Evolutionary conservation across 2,329 filamentous ascomycete genomes (phyloP), one percentile per base, ranked within the genome.

Genomic region (Aspergillus fijiensis): DNA sequence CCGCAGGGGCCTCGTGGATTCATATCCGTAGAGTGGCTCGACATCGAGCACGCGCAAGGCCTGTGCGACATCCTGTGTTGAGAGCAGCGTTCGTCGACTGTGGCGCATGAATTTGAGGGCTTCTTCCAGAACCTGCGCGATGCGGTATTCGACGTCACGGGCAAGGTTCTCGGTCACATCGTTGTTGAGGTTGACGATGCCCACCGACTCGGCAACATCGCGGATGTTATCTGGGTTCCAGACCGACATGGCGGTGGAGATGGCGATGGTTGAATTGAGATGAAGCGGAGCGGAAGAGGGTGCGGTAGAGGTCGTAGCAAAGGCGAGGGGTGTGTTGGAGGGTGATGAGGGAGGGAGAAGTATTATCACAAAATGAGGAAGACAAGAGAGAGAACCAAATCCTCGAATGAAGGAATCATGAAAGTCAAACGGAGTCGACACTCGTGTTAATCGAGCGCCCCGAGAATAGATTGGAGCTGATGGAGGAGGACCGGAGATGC

Each of bases 171-270:
- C 91, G 50, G 93, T 87, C 23, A 95, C 90, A 63, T 98, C 94
- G 61, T 96, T 91, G 73, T 86, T 87, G 49, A 98, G 84, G 57
- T 86, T 84, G 67, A 85, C 81, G 69, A 99, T 93, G 60, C 95
- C 95, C 51, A 98, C 91, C 1, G 95, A 96, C 77, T 99, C 95
- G 67, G 95, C 94, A 62, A 98, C 93, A 75, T 99, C 95, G 69
- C 88, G 89, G 69, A 99, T 91, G 69, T 96, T 98, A 70, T 99
- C 95, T 19, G 91, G 88, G 73, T 97, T 98, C 95, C 95, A 98
- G 68, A 97, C 87, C 45, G 86, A 86, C 81, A 83, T 84, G 49
- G 52, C 72, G 27, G 9, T 29, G 27, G 27, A 7, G 67, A 51
- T 27, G 16, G 53, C 49, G 9, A 12, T n/a, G 49, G 21, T 11